Conservation (phyloP, 768 basidiomycete genomes). For the Hysterangium stoloniferum region DNA sequence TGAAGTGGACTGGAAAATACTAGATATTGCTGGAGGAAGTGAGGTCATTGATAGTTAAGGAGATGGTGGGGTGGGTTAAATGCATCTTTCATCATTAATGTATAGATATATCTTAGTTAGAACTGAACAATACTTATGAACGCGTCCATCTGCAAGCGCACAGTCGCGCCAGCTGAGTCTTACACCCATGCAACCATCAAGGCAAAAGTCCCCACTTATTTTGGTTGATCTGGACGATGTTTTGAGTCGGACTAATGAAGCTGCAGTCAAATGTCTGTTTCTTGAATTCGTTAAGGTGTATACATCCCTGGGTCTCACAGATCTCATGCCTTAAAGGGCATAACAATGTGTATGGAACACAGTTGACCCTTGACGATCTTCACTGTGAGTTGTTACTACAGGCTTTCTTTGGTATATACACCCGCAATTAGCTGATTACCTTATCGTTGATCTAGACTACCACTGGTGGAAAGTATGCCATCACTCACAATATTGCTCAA, state of each 20-base stretch:
- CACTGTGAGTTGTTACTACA: constrained; percentile 41
- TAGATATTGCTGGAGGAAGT: constrained; percentile 55
- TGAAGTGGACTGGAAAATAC: constrained; percentile 84
- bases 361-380: constrained; percentile 49
- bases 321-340: background rate
- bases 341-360: constrained; percentile 35
- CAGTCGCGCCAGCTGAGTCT: no score
- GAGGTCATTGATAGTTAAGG: constrained; percentile 15
- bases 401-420: background rate
- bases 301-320: no score
- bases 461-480: constrained; percentile 66
- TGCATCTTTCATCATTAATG: no score
- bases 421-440: background rate
- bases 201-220: constrained; percentile 32
- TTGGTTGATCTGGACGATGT: constrained; percentile 67
- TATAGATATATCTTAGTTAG: no score
- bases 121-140: no score
- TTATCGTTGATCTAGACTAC: constrained; percentile 57
- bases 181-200: no score
- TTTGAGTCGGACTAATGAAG: constrained; percentile 51
- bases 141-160: no score
- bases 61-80: no score
- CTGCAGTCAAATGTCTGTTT: constrained; percentile 48
- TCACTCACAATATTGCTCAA: background rate
- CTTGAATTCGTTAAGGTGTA: background rate